Base-by-base conservation (phyloP, 495 filamentous ascomycete genomes). In the Cairneyella variabilis region DNA sequence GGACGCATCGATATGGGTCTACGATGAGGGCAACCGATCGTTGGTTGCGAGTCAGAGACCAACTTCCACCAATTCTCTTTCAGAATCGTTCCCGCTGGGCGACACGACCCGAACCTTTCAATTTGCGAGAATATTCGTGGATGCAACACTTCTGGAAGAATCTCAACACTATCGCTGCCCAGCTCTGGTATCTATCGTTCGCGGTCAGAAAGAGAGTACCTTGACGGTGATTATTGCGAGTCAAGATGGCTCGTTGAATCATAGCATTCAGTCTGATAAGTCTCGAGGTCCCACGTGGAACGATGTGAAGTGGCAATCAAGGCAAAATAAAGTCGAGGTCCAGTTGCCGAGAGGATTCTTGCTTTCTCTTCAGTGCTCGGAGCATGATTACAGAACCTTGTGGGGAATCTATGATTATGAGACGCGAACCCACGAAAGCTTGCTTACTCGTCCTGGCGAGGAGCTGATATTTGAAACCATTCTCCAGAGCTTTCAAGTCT, bases 381-480 rank as follows among this genome's bases (percentile, higher is more conserved):
- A 90, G 61, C 73, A 77, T 9, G 87, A 91, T 59, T 92, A 85
- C 71, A 82, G 81, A 53, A 82, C 75, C 20, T 64, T 95, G 12
- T 90, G 85, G 81, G 83, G 83, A 54, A 88, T 93, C 61, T 85
- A 86, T 53, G 88, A 93, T 46, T 89, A 91, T 57, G 86, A 85
- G 20, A 78, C 76, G 27, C 86, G 85, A 59, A 80, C 90, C 0
- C 83, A 90, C 57, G 72, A 75, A 11, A 85, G 75, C 49, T 72
- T 91, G n/a, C 79, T 81, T 12, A 78, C 79, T 0, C 73, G 80
- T 20, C 68, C 76, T 21, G 82, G 85, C 21, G 90, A 96, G 66
- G 73, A 70, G 7, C 51, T 84, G 32, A 73, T 85, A 1, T 86
- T 83, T 64, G 81, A 85, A 57, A 77, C 72, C 2, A 80, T 73